Percentiles rank a stretch among this genome's conserved stretches.
Conservation (phyloP, 2,329 filamentous ascomycete species). For the Calonectria pteridis region DNA sequence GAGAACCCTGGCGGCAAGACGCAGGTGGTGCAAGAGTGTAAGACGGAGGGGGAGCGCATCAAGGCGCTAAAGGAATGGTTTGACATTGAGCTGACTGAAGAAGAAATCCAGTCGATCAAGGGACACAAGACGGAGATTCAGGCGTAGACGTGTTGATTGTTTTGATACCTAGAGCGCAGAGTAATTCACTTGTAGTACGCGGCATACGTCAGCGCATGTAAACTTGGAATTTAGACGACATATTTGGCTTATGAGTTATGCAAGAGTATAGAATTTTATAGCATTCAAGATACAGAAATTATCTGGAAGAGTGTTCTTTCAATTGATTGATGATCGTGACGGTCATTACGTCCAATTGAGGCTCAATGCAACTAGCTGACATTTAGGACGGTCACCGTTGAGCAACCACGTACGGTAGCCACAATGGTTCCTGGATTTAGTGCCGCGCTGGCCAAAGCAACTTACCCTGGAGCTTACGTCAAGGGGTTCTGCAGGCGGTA, state of each 20-base stretch:
- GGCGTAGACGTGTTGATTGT: constrained; percentile 29
- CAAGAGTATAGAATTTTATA: neutral
- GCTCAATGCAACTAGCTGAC: neutral
- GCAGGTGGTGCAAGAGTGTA: constrained; percentile 58
- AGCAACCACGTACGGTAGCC: neutral
- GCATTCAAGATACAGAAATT: neutral
- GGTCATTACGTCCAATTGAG: neutral
- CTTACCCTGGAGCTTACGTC: constrained; percentile 9
- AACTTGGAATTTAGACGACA: neutral
- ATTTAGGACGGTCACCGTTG: neutral
- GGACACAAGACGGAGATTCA: constrained; percentile 62
- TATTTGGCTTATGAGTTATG: neutral
- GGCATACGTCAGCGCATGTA: neutral
- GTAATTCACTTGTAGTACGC: neutral
- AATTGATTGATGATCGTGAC: neutral
- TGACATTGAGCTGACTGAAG: constrained; percentile 61
- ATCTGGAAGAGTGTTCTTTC: neutral
- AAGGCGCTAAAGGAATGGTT: constrained; percentile 64
- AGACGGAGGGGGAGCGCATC: constrained; percentile 67
- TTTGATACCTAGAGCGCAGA: neutral
- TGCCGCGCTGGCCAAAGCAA: neutral
- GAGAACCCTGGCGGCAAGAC: constrained; percentile 64
- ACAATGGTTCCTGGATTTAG: neutral
- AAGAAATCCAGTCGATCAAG: constrained; percentile 63
- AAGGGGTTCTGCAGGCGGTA: neutral